Percentiles rank a stretch among this genome's conserved stretches.
Conservation (phyloP, 495 filamentous ascomycete species). For the Lophium mytilinum region DNA sequence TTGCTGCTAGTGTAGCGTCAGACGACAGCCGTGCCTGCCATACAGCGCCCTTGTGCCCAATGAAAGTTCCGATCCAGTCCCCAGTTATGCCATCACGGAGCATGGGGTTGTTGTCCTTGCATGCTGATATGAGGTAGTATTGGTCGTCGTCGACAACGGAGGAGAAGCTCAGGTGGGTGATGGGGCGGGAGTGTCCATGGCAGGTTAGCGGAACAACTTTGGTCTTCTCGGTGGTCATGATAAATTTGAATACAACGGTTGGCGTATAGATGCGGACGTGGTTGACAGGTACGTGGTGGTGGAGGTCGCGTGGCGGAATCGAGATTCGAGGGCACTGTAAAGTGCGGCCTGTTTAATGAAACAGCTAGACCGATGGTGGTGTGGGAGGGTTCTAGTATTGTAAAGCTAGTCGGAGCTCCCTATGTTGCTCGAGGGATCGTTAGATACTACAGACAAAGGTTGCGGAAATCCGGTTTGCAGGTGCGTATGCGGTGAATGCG, state of each 20-base stretch:
- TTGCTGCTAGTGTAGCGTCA: slow-evolving; percentile 81
- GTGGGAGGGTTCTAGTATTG: background rate
- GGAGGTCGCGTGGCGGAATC: background rate
- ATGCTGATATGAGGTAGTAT: slow-evolving; percentile 95
- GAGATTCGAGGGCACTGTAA: background rate
- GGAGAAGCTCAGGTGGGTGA: slow-evolving; percentile 92
- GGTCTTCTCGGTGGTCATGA: slow-evolving; percentile 39
- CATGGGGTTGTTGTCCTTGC: slow-evolving; percentile 99
- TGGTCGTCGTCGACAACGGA: slow-evolving; percentile 74
- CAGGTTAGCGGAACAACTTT: slow-evolving; percentile 88
- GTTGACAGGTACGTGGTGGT: no score
- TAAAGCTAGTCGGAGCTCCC: background rate
- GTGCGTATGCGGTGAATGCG: background rate
- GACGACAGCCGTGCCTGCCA: slow-evolving; percentile 89
- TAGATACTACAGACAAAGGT: background rate
- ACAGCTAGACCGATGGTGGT: background rate
- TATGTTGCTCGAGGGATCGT: background rate
- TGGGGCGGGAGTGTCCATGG: slow-evolving; percentile 92
- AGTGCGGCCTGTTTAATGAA: no score
- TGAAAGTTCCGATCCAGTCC: slow-evolving; percentile 96
- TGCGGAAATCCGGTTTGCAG: background rate
- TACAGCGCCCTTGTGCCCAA: slow-evolving; percentile 95
- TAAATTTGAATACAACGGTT: background rate
- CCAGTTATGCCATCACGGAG: slow-evolving; percentile 93
- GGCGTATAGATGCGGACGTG: background rate